phyloP scores from a whole-genome alignment of 2,329 filamentous ascomycete species.

The Aureobasidium leucospermi region DNA sequence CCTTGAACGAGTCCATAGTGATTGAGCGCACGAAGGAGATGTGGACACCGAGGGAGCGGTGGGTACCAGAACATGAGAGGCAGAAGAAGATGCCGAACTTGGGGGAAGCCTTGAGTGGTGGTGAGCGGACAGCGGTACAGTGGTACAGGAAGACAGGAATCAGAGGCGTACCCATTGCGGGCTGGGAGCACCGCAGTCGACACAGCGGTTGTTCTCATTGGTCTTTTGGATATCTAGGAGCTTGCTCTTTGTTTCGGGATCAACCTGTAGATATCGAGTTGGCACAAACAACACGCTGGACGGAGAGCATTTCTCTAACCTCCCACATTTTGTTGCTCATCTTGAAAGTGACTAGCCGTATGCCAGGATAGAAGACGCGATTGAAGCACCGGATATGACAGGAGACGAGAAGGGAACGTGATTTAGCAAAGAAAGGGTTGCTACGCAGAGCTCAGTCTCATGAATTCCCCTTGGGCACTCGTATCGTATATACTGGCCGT shows the following conservation, averaged over 20 bases:
- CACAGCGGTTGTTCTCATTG: constrained; percentile 81
- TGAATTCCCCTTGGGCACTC: neutral
- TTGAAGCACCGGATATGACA: neutral
- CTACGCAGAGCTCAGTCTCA: neutral
- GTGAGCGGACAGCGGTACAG: neutral
- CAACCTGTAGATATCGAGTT: constrained; percentile 46
- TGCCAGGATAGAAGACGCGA: neutral
- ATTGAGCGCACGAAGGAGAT: constrained; percentile 97
- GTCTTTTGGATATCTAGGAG: constrained; percentile 86
- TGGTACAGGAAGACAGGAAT: neutral
- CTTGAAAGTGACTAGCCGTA: neutral
- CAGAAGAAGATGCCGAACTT: constrained; percentile 99
- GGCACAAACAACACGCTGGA: neutral
- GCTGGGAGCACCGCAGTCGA: constrained; percentile 90
- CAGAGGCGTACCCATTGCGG: constrained; percentile 81
- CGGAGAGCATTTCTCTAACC: constrained; percentile 19
- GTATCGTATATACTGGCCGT: neutral
- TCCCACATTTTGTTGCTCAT: constrained; percentile 72
- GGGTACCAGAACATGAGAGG: constrained; percentile 87
- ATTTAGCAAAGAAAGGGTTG: too few relatives aligned
- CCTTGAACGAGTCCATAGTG: constrained; percentile 98
- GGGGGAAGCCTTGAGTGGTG: constrained; percentile 55
- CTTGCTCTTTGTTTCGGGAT: constrained; percentile 95
- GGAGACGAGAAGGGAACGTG: too few relatives aligned
- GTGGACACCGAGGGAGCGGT: constrained; percentile 91